Evolutionary conservation across 768 basidiomycete genomes (phyloP).

Genomic region (Fomitopsis serialis): DNA sequence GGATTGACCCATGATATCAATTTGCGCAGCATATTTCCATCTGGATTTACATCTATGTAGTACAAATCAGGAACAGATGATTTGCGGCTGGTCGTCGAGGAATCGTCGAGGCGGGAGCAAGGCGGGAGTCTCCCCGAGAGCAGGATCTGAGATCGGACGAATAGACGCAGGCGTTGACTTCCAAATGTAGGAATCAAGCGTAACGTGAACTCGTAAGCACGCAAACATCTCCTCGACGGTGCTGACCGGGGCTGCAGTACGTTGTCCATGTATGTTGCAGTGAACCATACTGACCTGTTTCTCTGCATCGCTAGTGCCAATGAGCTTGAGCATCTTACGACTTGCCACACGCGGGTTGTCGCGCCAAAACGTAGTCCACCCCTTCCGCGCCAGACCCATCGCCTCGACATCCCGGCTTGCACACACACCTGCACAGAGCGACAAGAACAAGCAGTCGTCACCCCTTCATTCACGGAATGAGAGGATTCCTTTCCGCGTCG

Average conservation of each 20-base stretch:
- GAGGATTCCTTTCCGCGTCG: constrained; percentile 36
- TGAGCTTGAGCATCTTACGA: neutral
- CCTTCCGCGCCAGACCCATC: neutral
- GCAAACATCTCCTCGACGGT: too few species aligned
- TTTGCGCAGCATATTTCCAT: too few species aligned
- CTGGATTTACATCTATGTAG: too few species aligned
- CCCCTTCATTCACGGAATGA: constrained; percentile 24
- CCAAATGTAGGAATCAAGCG: neutral
- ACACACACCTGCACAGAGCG: neutral
- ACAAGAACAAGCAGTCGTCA: constrained; percentile 1
- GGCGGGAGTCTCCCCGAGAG: too few species aligned
- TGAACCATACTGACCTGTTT: neutral
- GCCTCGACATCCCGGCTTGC: neutral
- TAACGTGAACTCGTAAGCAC: too few species aligned
- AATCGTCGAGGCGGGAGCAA: too few species aligned
- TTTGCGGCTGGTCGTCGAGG: too few species aligned
- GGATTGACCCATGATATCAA: too few species aligned
- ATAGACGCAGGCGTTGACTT: neutral
- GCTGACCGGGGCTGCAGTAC: neutral
- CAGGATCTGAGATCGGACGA: too few species aligned
- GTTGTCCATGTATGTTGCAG: neutral
- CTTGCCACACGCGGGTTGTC: neutral
- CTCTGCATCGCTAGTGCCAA: neutral
- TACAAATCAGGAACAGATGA: too few species aligned
- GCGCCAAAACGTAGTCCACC: neutral